A percentile compares a stretch with the other conserved stretches of the same genome.
Evolutionary conservation across 345 rosid genomes (phyloP).

Genomic region (Acer negundo): DNA sequence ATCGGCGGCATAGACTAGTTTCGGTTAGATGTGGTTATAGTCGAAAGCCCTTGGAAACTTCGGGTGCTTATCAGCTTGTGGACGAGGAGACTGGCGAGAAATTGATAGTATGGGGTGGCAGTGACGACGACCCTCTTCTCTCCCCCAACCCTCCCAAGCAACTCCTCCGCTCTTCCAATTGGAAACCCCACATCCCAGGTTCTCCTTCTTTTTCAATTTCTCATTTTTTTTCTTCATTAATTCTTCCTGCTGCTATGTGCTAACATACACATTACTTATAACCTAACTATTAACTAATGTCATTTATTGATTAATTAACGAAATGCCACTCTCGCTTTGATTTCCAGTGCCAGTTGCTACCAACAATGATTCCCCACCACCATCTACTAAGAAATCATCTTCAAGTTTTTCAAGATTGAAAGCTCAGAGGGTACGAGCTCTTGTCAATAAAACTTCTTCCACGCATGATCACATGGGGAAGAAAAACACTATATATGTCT

Average conservation of each 20-base stretch:
- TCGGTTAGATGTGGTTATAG: conserved; percentile 29
- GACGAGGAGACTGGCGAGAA: conserved; percentile 51
- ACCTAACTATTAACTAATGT: too few relatives aligned
- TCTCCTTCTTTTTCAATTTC: not conserved
- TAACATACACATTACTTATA: too few relatives aligned
- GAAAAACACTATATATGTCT: conserved; percentile 25
- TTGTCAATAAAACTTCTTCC: conserved; percentile 46
- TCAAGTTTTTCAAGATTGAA: conserved; percentile 59
- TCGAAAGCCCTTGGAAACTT: conserved; percentile 42
- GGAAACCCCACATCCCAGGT: conserved; percentile 29
- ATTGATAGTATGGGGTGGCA: conserved; percentile 47
- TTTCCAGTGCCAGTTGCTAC: not conserved
- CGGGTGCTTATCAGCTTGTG: conserved; percentile 39
- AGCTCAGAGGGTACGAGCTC: conserved; percentile 58
- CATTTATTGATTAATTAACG: too few relatives aligned
- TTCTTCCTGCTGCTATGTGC: not conserved
- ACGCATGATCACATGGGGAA: conserved; percentile 31
- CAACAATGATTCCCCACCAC: conserved; percentile 20
- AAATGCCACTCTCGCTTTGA: not conserved
- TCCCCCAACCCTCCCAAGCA: conserved; percentile 31
- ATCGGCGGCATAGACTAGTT: conserved; percentile 12
- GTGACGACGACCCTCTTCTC: conserved; percentile 27
- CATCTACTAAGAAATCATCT: conserved; percentile 19
- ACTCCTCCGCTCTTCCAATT: conserved; percentile 31
- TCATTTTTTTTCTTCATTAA: not conserved